Evolutionary conservation across 2,329 filamentous ascomycete genomes (phyloP).

Genomic region (Metarhizium robertsii): DNA sequence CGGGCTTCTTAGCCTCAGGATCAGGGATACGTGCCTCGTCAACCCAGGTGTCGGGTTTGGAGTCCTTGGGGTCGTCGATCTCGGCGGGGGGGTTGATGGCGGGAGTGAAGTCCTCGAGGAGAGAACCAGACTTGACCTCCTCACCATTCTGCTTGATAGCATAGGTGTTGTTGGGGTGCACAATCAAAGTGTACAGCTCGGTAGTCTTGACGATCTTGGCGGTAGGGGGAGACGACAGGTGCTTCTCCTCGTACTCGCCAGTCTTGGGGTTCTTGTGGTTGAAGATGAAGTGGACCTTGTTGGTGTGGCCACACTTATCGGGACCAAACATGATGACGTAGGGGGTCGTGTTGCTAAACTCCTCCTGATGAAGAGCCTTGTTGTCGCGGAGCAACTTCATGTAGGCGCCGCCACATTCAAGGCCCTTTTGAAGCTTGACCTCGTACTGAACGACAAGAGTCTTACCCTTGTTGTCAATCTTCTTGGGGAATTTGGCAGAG

Average conservation of each 20-base stretch:
- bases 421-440: constrained; percentile 95
- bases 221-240: constrained; percentile 73
- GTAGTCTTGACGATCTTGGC: constrained; percentile 87
- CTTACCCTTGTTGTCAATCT: constrained; percentile 95
- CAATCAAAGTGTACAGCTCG: constrained; percentile 91
- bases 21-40: constrained; percentile 87
- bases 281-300: constrained; percentile 99
- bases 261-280: constrained; percentile 99
- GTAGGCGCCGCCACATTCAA: constrained; percentile 97
- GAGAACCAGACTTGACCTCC: constrained; percentile 76
- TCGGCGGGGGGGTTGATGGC: constrained; percentile 90
- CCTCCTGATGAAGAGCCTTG: constrained; percentile 90
- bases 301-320: constrained; percentile 97
- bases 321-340: constrained; percentile 99
- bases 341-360: constrained; percentile 94
- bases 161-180: constrained; percentile 94
- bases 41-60: constrained; percentile 93
- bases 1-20: constrained; percentile 89
- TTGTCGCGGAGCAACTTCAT: constrained; percentile 98
- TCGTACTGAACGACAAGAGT: constrained; percentile 97
- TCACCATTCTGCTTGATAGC: constrained; percentile 87
- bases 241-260: constrained; percentile 99
- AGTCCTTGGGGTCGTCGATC: constrained; percentile 90
- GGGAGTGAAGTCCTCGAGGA: constrained; percentile 88
- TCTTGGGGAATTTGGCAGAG: constrained; percentile 95